Evolutionary conservation across 805 yeast genomes (phyloP), one percentile per base, ranked within the genome.

Genomic region (Metschnikowia kofuensis): DNA sequence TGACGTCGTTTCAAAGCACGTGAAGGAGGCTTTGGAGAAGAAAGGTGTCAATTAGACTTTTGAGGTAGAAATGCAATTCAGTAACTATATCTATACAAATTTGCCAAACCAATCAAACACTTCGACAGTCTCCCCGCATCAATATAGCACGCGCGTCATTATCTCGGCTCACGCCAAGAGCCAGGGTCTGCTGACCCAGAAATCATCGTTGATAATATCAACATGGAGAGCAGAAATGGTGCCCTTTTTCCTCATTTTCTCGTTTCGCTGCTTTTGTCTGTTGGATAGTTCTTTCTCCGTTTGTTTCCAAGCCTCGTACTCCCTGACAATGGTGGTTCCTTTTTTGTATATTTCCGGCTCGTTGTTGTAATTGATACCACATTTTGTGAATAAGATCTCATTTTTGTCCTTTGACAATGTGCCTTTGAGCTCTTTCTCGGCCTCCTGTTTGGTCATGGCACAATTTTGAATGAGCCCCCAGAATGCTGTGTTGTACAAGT

Each of bases 401-500:
- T 94, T 87, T 64, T 94, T 94, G 59, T 92, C 97, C 29, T 81
- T 72, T 13, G 96, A 74, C 1, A 89, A 59, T 0, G 98, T 88
- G 0, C 97, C 97, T 48, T 78, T 76, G 31, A 94, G 75, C 55
- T 67, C 72, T 42, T 82, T 75, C 60, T 94, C 97, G 0, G 98
- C 95, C 35, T 89, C 94, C 53, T 80, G 80, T 0, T 95, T 82
- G 0, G 85, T 77, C 67, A 87, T 49, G 0, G 84, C 84, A 14
- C 94, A 90, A 52, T 78, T 74, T 15, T 72, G 62, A 0, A 94
- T 92, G 59, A 94, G 72, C 6, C 82, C 74, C 99, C 99, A 94
- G 64, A 94, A 94, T 0, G 89, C 74, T 0, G 99, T 94, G 62
- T 94, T 94, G 72, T 92, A 94, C 51, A 94, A 68, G 64, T 94